Evolutionary conservation across 176 grass and related monocot genomes (phyloP).

Genomic region (Puya raimondii): DNA sequence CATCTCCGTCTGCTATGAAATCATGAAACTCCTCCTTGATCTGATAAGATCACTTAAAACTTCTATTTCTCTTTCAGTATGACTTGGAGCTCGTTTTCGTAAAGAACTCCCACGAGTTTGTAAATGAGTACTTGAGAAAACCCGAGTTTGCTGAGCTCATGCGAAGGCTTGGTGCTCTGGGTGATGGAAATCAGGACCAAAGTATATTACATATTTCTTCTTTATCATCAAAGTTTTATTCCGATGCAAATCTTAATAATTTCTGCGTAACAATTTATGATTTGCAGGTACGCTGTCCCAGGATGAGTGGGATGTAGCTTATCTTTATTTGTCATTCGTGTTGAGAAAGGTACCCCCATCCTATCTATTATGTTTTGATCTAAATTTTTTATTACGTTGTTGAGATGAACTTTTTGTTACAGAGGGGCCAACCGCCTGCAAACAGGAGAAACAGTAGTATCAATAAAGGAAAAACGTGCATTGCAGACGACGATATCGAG

Average conservation of each 20-base stretch:
- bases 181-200: constrained; percentile 62
- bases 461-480: constrained; percentile 62
- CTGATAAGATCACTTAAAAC: constrained; percentile 17
- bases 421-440: constrained; percentile 45
- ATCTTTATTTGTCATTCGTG: constrained; percentile 85
- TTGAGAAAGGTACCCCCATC: constrained; percentile 57
- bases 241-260: background rate
- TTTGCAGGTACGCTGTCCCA: constrained; percentile 58
- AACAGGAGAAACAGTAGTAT: constrained; percentile 32
- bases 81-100: constrained; percentile 70
- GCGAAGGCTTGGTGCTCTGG: constrained; percentile 82
- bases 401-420: constrained; percentile 7
- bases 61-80: constrained; percentile 41
- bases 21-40: too few relatives aligned
- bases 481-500: constrained; percentile 68
- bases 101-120: constrained; percentile 95
- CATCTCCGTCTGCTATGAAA: too few relatives aligned
- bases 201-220: constrained; percentile 34
- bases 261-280: constrained; percentile 8
- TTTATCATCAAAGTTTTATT: constrained; percentile 5
- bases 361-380: background rate
- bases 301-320: constrained; percentile 92
- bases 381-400: background rate
- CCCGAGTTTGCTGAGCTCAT: constrained; percentile 78
- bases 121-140: constrained; percentile 71